A percentile compares a stretch with the other conserved stretches of the same genome.
Evolutionary conservation across 2,329 filamentous ascomycete species (phyloP).

Genomic region (Fusarium torulosum): DNA sequence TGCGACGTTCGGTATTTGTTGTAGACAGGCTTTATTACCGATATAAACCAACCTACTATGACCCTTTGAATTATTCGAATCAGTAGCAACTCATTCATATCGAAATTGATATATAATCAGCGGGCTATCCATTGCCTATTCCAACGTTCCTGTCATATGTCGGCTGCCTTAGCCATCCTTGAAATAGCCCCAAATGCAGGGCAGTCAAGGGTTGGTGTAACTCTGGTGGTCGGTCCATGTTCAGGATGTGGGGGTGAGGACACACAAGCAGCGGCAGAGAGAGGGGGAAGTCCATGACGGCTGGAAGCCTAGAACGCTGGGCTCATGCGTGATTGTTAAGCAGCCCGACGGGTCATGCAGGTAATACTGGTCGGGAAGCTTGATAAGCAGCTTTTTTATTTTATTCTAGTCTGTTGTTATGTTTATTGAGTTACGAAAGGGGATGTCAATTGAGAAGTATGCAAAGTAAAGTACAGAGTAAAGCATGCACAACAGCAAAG

Average conservation of each 20-base stretch:
- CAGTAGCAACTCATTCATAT: neutral
- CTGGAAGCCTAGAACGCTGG: constrained; percentile 16
- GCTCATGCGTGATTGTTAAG: constrained; percentile 47
- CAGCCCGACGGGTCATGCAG: constrained; percentile 19
- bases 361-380: constrained; percentile 19
- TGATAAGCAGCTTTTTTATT: constrained; percentile 31
- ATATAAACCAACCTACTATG: neutral
- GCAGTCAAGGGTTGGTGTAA: constrained; percentile 14
- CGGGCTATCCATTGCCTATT: neutral
- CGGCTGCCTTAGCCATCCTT: constrained; percentile 7
- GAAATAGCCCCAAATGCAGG: constrained; percentile 24
- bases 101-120: neutral
- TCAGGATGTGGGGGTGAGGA: constrained; percentile 24
- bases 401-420: neutral
- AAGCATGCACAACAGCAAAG: neutral
- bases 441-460: neutral
- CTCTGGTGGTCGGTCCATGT: constrained; percentile 18
- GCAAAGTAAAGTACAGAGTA: neutral
- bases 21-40: neutral
- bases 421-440: constrained; percentile 11
- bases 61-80: neutral
- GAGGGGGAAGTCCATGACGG: constrained; percentile 43
- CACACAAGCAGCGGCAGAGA: constrained; percentile 14
- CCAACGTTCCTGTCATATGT: neutral
- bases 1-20: neutral